Conservation (phyloP, 2,329 filamentous ascomycete species). For the Biscogniauxia marginata region DNA sequence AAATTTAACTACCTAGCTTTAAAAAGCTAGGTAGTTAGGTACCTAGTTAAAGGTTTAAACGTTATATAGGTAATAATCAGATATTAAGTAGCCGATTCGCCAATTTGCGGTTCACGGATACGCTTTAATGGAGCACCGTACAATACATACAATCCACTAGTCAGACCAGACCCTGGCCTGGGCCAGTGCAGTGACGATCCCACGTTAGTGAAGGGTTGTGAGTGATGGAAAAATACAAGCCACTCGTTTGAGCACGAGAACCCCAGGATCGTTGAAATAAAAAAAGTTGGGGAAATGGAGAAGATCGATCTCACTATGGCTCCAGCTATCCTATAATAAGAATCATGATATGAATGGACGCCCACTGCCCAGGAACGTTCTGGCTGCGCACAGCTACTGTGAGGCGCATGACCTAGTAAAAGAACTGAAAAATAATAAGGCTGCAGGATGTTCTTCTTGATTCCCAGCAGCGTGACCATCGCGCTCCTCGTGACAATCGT, state of each 20-base stretch:
- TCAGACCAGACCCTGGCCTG: too few species aligned
- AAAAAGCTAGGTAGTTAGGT: too few species aligned
- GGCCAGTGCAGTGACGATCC: neutral
- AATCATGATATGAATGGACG: neutral
- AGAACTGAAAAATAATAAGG: neutral
- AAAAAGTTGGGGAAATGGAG: neutral
- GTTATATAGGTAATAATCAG: too few species aligned
- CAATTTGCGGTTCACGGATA: too few species aligned
- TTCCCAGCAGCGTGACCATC: neutral
- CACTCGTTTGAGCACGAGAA: neutral
- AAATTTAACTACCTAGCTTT: too few species aligned
- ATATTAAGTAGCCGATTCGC: too few species aligned
- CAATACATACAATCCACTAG: too few species aligned
- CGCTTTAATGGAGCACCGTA: too few species aligned
- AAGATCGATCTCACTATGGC: neutral
- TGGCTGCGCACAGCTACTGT: neutral
- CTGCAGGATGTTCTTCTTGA: neutral
- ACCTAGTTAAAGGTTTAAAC: too few species aligned
- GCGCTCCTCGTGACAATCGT: neutral
- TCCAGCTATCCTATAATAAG: neutral
- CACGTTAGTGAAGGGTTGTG: constrained; percentile 1
- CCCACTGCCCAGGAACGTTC: neutral
- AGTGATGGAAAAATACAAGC: constrained; percentile 19
- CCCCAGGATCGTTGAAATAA: neutral
- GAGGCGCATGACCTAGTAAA: neutral